Evolutionary conservation across 495 filamentous ascomycete genomes (phyloP).

Genomic region (Xylaria venustula): DNA sequence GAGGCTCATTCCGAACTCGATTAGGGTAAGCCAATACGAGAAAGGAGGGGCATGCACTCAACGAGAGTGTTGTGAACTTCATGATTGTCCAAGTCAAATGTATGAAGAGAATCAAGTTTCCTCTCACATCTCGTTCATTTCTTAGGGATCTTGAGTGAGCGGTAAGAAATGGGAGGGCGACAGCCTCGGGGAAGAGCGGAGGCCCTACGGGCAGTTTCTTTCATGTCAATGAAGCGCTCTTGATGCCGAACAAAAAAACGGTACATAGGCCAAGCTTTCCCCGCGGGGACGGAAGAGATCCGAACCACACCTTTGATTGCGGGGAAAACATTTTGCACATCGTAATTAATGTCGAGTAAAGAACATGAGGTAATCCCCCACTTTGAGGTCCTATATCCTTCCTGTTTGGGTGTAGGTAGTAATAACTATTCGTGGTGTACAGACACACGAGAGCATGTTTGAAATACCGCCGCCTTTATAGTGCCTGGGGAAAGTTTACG

Average conservation of each 20-base stretch:
- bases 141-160: not conserved
- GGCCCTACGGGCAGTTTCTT: not conserved
- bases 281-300: not conserved
- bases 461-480: too few species aligned
- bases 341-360: not conserved
- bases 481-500: too few species aligned
- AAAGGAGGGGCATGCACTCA: not conserved
- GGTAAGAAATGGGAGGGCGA: not conserved
- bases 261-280: too few species aligned
- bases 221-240: not conserved
- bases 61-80: not conserved
- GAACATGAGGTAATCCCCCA: not conserved
- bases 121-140: not conserved
- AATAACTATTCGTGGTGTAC: not conserved
- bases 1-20: not conserved
- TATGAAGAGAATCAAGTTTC: not conserved
- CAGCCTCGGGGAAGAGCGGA: not conserved
- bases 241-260: not conserved
- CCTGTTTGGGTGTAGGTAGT: not conserved
- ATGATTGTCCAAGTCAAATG: not conserved
- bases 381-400: not conserved
- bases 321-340: conserved; percentile 2
- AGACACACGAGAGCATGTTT: too few species aligned
- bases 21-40: not conserved
- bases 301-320: not conserved